Evolutionary conservation across 352 stramenopile species (phyloP).

Genomic region (Thalassiosira oceanica): DNA sequence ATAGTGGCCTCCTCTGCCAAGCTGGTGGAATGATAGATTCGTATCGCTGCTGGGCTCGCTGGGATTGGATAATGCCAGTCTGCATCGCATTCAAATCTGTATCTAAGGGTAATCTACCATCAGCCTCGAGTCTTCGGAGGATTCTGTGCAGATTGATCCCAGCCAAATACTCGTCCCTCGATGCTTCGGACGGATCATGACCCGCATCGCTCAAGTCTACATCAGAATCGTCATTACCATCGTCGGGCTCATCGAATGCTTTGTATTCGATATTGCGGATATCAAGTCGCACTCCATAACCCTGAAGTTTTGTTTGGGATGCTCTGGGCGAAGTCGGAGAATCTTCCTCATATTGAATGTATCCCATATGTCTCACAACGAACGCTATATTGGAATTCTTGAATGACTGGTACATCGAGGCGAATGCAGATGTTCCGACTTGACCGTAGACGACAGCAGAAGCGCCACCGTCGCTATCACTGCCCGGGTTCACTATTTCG

Average conservation of each 20-base stretch:
- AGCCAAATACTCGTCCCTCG: slow-evolving; percentile 59
- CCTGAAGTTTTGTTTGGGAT: slow-evolving; percentile 56
- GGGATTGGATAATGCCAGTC: slow-evolving; percentile 44
- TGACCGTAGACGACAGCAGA: slow-evolving; percentile 72
- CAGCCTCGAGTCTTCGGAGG: slow-evolving; percentile 8
- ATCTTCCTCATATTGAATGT: slow-evolving; percentile 54
- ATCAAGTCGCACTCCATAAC: slow-evolving; percentile 78
- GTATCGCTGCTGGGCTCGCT: slow-evolving; percentile 37
- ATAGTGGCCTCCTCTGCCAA: slow-evolving; percentile 69
- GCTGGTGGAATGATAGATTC: slow-evolving; percentile 64
- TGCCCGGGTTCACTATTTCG: slow-evolving; percentile 20
- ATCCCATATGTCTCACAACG: slow-evolving; percentile 68
- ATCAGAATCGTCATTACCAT: slow-evolving; percentile 28
- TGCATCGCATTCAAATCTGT: slow-evolving; percentile 58
- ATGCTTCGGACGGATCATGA: slow-evolving; percentile 27
- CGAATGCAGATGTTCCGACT: slow-evolving; percentile 59
- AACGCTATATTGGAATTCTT: slow-evolving; percentile 48
- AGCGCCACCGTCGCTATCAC: slow-evolving; percentile 6
- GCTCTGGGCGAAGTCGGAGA: not conserved
- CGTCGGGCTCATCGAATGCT: slow-evolving; percentile 72
- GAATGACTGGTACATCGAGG: slow-evolving; percentile 56
- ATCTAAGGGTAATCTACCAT: slow-evolving; percentile 23
- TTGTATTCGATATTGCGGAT: slow-evolving; percentile 83
- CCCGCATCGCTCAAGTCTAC: slow-evolving; percentile 43
- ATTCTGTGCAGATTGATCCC: slow-evolving; percentile 65